phyloP scores from a whole-genome alignment of 1,284 basidiomycete genomes.

The Fomitopsis pinicola region DNA sequence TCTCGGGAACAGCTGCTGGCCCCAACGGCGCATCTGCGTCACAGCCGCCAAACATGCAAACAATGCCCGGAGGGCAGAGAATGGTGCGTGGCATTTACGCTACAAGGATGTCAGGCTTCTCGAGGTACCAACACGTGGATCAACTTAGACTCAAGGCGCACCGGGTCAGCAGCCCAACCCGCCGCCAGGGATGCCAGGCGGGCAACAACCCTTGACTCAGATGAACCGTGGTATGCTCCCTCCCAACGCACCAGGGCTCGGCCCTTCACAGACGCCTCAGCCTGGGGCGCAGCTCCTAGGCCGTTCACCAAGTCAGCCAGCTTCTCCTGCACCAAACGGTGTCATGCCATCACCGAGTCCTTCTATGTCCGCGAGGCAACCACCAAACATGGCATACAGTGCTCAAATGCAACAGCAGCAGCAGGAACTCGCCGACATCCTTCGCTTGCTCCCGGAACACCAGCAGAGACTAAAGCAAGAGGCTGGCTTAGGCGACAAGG shows the following conservation, averaged over 20 bases:
- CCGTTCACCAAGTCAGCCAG: slow-evolving; percentile 54
- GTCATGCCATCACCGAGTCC: slow-evolving; percentile 53
- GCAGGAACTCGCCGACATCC: slow-evolving; percentile 33
- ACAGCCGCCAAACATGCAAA: slow-evolving; percentile 10
- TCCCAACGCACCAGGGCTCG: slow-evolving; percentile 35
- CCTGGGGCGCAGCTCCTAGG: slow-evolving; percentile 33
- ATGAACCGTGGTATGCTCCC: slow-evolving; percentile 48
- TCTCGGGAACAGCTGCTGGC: slow-evolving; percentile 29
- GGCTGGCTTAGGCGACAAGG: slow-evolving; percentile 45
- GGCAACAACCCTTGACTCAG: slow-evolving; percentile 37
- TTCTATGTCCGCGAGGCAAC: slow-evolving; percentile 43
- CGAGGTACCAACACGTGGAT: slow-evolving; percentile 38
- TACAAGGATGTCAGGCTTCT: neutral
- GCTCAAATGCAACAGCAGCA: slow-evolving; percentile 9
- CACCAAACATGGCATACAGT: slow-evolving; percentile 22
- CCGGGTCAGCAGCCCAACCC: slow-evolving; percentile 28
- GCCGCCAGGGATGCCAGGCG: slow-evolving; percentile 39
- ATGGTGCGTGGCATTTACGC: slow-evolving; percentile 9
- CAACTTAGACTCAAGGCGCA: slow-evolving; percentile 31
- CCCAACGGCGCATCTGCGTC: slow-evolving; percentile 16
- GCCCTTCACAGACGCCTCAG: slow-evolving; percentile 36
- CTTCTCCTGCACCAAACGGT: slow-evolving; percentile 40
- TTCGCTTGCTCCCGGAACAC: slow-evolving; percentile 26
- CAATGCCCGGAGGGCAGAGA: slow-evolving; percentile 28
- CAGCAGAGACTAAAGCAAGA: slow-evolving; percentile 41